These are phyloP conservation scores for Allodekkera sacchari DNA, from an alignment of 805 yeast genomes.

Conservation along the genomic window DNA sequence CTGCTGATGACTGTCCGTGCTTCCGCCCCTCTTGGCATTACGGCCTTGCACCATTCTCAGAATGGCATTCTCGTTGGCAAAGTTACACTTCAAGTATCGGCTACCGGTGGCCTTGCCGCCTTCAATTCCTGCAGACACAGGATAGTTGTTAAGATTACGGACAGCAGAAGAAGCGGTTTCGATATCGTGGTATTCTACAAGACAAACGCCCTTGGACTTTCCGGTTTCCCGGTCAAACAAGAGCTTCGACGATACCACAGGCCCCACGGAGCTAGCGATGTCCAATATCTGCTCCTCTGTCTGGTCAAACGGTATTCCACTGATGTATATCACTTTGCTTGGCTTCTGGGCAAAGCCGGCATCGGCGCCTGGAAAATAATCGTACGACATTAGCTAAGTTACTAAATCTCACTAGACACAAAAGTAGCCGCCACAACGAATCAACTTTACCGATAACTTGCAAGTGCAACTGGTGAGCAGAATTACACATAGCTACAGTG, in stretches of 20 bases:
- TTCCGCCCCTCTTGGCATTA: slow-evolving; percentile 2
- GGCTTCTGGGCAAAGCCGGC: slow-evolving; percentile 10
- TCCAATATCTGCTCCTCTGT: slow-evolving; percentile 88
- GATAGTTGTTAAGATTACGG: slow-evolving; percentile 74
- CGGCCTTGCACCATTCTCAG: slow-evolving; percentile 11
- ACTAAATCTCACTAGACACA: background rate
- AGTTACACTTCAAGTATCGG: slow-evolving; percentile 66
- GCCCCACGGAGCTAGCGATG: slow-evolving; percentile 81
- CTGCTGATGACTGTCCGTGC: background rate
- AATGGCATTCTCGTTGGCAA: slow-evolving; percentile 44
- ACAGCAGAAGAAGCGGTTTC: slow-evolving; percentile 91
- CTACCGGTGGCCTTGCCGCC: slow-evolving; percentile 2
- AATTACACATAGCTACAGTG: too few species aligned
- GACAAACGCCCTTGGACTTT: slow-evolving; percentile 84
- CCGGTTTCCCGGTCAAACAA: slow-evolving; percentile 87
- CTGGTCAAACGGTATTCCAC: slow-evolving; percentile 86
- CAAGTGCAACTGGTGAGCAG: too few species aligned
- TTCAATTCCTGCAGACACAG: slow-evolving; percentile 54
- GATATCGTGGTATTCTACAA: slow-evolving; percentile 62
- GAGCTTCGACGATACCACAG: slow-evolving; percentile 66
- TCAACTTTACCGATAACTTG: too few species aligned
- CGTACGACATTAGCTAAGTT: background rate
- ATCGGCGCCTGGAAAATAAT: background rate
- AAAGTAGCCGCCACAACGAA: background rate
- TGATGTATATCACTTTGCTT: slow-evolving; percentile 56